Evolutionary conservation across 176 grass and related monocot genomes (phyloP).

Genomic region (Oryza longistaminata): DNA sequence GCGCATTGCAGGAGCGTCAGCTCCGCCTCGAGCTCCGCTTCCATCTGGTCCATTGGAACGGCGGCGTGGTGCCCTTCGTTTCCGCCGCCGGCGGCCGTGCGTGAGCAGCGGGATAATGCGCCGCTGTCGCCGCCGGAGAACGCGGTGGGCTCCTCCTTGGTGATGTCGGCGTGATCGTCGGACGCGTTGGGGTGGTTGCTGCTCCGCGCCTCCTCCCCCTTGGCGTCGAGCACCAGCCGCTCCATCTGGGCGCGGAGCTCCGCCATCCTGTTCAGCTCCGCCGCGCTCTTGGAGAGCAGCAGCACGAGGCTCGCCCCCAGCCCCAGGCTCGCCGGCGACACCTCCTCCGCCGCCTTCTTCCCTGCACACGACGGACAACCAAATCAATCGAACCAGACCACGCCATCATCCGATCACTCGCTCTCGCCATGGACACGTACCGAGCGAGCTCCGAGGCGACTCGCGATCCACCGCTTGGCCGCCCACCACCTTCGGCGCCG

Average conservation of each 20-base stretch:
- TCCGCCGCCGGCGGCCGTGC: neutral
- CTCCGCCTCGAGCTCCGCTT: constrained; percentile 72
- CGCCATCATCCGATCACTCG: neutral
- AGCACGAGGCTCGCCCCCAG: constrained; percentile 68
- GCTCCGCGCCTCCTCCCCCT: constrained; percentile 42
- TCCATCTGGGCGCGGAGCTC: constrained; percentile 84
- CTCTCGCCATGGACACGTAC: neutral
- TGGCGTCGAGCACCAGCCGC: constrained; percentile 52
- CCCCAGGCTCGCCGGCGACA: constrained; percentile 64
- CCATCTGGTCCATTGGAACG: constrained; percentile 54
- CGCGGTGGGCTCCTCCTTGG: constrained; percentile 4
- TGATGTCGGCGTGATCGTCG: constrained; percentile 8
- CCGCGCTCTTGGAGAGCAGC: constrained; percentile 61
- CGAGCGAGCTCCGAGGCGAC: constrained; percentile 15
- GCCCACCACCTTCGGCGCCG: neutral
- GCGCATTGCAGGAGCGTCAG: constrained; percentile 45
- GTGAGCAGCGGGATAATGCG: constrained; percentile 3
- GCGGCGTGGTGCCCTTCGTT: neutral
- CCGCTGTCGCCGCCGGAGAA: neutral
- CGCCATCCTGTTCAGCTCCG: constrained; percentile 77
- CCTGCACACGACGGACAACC: constrained; percentile 36
- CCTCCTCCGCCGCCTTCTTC: constrained; percentile 47
- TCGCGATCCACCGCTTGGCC: neutral
- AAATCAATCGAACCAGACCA: no score
- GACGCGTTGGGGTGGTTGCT: constrained; percentile 22